Evolutionary conservation across 805 yeast species (phyloP).

Genomic region (Wickerhamiella hasegawae): DNA sequence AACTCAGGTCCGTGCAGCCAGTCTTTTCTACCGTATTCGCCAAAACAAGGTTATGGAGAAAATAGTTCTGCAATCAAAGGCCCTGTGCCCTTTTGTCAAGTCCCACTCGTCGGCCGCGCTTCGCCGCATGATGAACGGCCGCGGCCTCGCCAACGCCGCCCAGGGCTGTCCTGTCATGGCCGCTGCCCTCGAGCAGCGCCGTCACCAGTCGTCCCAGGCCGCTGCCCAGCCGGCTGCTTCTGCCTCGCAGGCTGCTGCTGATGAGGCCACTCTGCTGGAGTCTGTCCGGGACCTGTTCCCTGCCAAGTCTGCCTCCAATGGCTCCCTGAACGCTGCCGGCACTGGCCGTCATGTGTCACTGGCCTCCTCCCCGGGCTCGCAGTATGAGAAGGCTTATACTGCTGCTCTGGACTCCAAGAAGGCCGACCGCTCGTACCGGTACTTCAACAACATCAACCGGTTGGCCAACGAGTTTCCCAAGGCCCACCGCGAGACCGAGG

Average conservation of each 20-base stretch:
- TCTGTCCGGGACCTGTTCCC: slow-evolving; percentile 15
- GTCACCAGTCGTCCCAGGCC: slow-evolving; percentile 26
- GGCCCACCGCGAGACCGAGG: slow-evolving; percentile 67
- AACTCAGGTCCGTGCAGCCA: too few species aligned
- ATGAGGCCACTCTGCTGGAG: too few species aligned
- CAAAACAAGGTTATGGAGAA: too few species aligned
- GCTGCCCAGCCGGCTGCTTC: slow-evolving; percentile 21
- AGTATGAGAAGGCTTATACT: slow-evolving; percentile 49
- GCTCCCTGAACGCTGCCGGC: slow-evolving; percentile 18
- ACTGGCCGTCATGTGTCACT: not conserved
- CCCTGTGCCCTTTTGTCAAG: slow-evolving; percentile 82
- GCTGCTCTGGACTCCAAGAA: slow-evolving; percentile 59
- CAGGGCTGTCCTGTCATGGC: slow-evolving; percentile 83
- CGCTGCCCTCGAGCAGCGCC: slow-evolving; percentile 39
- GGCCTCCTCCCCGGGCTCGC: not conserved
- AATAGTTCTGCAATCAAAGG: too few species aligned
- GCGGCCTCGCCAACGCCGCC: slow-evolving; percentile 39
- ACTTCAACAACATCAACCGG: slow-evolving; percentile 92
- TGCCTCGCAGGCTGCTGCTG: slow-evolving; percentile 5
- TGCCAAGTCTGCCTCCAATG: slow-evolving; percentile 22
- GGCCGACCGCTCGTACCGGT: slow-evolving; percentile 82
- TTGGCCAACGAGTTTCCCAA: slow-evolving; percentile 84
- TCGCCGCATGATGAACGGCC: slow-evolving; percentile 33
- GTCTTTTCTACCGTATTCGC: too few species aligned
- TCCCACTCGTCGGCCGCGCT: slow-evolving; percentile 39